Evolutionary conservation across 2,329 filamentous ascomycete genomes (phyloP).

Genomic region (Monilinia aucupariae): DNA sequence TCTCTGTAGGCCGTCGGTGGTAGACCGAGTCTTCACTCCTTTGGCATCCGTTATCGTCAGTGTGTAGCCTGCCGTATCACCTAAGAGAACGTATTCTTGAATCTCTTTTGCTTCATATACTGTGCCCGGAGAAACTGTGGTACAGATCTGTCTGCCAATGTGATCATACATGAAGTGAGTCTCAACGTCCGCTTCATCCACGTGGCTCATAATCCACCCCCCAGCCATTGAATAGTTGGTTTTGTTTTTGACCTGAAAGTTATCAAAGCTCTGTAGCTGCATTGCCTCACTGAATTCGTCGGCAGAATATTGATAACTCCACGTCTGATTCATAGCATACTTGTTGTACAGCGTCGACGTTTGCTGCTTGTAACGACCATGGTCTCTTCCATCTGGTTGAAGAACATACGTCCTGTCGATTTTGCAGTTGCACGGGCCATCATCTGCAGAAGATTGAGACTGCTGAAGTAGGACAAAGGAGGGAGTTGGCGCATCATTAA

Average conservation of each 20-base stretch:
- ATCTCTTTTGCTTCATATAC: not conserved
- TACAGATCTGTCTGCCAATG: not conserved
- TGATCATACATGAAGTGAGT: not conserved
- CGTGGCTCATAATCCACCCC: not conserved
- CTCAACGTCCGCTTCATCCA: not conserved
- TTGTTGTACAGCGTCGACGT: not conserved
- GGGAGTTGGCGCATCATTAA: not conserved
- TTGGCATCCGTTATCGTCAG: not conserved
- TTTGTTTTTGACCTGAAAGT: not conserved
- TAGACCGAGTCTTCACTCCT: not conserved
- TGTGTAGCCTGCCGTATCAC: not conserved
- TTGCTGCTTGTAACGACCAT: not conserved
- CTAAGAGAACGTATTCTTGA: not conserved
- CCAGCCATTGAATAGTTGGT: not conserved
- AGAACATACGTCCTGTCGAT: not conserved
- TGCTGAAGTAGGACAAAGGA: not conserved
- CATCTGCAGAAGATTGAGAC: not conserved
- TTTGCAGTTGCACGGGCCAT: not conserved
- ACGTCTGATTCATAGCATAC: not conserved
- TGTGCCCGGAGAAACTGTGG: not conserved
- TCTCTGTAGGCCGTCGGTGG: not conserved
- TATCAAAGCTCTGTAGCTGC: not conserved
- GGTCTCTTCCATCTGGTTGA: not conserved
- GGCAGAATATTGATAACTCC: not conserved
- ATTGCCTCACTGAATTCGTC: not conserved